phyloP scores from a whole-genome alignment of 1,139 yeast species.

The Saccharomyces pastorianus region DNA sequence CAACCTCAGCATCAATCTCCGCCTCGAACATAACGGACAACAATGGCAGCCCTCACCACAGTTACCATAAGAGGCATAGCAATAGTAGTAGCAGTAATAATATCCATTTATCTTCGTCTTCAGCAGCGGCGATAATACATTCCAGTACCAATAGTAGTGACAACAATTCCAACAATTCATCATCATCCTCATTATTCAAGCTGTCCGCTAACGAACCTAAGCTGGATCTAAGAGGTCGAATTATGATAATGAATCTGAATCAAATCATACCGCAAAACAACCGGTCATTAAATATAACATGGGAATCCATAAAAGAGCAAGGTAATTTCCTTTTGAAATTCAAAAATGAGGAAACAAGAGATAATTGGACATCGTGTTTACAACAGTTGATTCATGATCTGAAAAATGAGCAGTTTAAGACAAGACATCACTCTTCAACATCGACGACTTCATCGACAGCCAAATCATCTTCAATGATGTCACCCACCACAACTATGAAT shows the following conservation, averaged over 20 bases:
- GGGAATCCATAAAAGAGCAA: slow-evolving; percentile 72
- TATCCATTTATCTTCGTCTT: not conserved
- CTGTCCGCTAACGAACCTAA: slow-evolving; percentile 20
- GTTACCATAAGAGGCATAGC: not conserved
- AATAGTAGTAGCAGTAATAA: slow-evolving; percentile 1
- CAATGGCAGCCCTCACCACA: not conserved
- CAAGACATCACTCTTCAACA: not conserved
- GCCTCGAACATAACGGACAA: not conserved
- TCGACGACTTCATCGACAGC: slow-evolving; percentile 20
- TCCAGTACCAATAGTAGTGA: slow-evolving; percentile 1
- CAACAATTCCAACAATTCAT: slow-evolving; percentile 3
- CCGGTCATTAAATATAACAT: slow-evolving; percentile 56
- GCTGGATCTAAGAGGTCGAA: slow-evolving; percentile 58
- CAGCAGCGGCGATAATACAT: not conserved
- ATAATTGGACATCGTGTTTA: slow-evolving; percentile 62
- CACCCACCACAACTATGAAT: slow-evolving; percentile 10
- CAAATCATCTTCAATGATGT: slow-evolving; percentile 23
- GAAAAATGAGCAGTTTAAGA: slow-evolving; percentile 33
- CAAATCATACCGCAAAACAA: slow-evolving; percentile 39
- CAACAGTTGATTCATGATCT: slow-evolving; percentile 33
- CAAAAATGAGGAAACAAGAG: slow-evolving; percentile 60
- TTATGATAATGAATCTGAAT: slow-evolving; percentile 59
- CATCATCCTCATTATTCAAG: slow-evolving; percentile 5
- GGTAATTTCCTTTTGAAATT: slow-evolving; percentile 67
- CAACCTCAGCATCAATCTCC: slow-evolving; percentile 16